Evolutionary conservation across 108 stramenopile species (phyloP).

Genomic region (Skeletonema tropicum): DNA sequence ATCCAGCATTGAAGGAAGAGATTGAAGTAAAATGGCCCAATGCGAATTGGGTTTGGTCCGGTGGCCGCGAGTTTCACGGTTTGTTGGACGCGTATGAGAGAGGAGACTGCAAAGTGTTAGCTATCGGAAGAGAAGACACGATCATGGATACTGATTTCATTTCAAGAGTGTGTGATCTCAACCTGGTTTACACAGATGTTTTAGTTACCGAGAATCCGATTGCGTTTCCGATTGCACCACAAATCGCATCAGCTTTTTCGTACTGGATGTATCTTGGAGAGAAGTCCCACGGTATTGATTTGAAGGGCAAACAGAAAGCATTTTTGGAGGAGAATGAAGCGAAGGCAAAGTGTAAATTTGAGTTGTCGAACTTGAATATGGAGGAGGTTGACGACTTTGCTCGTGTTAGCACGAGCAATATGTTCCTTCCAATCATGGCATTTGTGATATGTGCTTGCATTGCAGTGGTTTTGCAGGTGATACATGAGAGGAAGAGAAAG

Average conservation of each 20-base stretch:
- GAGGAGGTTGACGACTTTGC: conserved; percentile 16
- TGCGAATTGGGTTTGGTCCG: conserved; percentile 13
- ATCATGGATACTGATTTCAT: background rate
- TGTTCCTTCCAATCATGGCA: conserved; percentile 22
- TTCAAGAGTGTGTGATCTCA: conserved; percentile 5
- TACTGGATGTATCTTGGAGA: conserved; percentile 28
- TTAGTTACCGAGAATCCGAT: conserved; percentile 25
- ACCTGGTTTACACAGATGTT: conserved; percentile 21
- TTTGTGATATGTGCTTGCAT: background rate
- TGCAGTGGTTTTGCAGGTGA: background rate
- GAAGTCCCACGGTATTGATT: no score
- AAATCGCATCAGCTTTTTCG: conserved; percentile 17
- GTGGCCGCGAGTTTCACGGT: no score
- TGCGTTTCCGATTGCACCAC: conserved; percentile 24
- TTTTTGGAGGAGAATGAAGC: background rate
- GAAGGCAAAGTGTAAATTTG: conserved; percentile 4
- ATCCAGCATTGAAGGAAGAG: conserved; percentile 23
- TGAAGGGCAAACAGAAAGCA: background rate
- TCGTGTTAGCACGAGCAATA: conserved; percentile 8
- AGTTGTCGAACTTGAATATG: conserved; percentile 3
- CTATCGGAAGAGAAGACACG: conserved; percentile 22
- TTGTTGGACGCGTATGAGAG: conserved; percentile 24
- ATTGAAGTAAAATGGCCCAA: conserved; percentile 17
- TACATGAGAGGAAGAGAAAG: background rate
- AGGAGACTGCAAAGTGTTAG: conserved; percentile 20